A percentile compares a stretch with the other conserved stretches of the same genome.
These are phyloP conservation scores for Periconia macrospinosa DNA, from an alignment of 2,329 filamentous ascomycete genomes.

Conservation along the genomic window DNA sequence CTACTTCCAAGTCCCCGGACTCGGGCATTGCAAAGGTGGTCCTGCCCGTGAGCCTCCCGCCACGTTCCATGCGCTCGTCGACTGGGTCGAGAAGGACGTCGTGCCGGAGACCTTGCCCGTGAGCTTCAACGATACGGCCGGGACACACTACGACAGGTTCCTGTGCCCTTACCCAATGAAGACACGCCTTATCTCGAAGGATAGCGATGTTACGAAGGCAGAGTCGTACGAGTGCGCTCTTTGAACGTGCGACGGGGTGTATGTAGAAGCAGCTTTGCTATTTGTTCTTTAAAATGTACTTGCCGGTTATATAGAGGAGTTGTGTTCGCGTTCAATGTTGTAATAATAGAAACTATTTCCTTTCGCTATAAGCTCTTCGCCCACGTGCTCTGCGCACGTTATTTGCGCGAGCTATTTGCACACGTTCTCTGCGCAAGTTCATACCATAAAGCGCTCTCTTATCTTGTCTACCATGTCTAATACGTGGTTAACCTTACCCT, in stretches of 20 bases:
- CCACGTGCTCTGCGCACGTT: too few species aligned
- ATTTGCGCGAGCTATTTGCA: too few species aligned
- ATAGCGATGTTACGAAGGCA: conserved; percentile 6
- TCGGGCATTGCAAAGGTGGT: conserved; percentile 24
- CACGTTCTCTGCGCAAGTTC: background rate
- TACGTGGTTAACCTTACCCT: conserved; percentile 5
- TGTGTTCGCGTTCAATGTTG: too few species aligned
- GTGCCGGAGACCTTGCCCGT: conserved; percentile 16
- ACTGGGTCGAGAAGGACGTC: conserved; percentile 30
- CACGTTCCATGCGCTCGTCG: conserved; percentile 29
- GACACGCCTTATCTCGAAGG: conserved; percentile 10
- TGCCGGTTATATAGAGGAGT: too few species aligned
- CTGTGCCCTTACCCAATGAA: conserved; percentile 20
- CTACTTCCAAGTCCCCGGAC: conserved; percentile 23
- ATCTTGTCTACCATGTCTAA: conserved; percentile 16
- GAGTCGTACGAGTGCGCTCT: conserved; percentile 8
- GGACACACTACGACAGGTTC: conserved; percentile 13
- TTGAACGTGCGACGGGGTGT: background rate
- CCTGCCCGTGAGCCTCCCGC: conserved; percentile 29
- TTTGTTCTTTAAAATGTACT: too few species aligned
- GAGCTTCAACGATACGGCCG: conserved; percentile 11
- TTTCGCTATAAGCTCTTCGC: too few species aligned
- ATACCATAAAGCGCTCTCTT: conserved; percentile 14
- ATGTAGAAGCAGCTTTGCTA: too few species aligned
- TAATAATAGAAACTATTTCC: too few species aligned